Evolutionary conservation across 163 green algal species (phyloP), one percentile per base, ranked within the genome.

Genomic region (Chlorella variabilis): DNA sequence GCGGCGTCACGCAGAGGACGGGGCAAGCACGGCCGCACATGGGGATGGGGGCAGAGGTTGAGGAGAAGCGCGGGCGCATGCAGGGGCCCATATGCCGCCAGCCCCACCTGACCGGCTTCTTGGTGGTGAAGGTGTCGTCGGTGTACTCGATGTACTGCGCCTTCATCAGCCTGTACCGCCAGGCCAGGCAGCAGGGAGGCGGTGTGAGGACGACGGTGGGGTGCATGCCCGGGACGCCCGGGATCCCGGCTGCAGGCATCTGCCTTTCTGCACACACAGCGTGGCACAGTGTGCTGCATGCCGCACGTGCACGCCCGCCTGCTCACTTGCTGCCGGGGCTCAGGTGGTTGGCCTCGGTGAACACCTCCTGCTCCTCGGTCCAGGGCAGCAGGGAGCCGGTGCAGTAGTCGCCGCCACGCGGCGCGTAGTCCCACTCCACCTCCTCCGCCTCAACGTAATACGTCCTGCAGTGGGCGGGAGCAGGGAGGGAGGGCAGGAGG

Each of bases 361-460:
- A 71, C 58, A 71, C 74, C 13, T 62, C 58, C 74, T 80, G 58
- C 39, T 71, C 74, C 23, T 29, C 34, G 4, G 74, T 80, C 58
- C 56, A 80, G 18, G 11, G 5, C 74, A 36, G 13, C 15, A 38
- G 17, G 9, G 42, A 20, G 39, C 58, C 58, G 61, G 18, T 61
- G 86, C 90, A 94, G 58, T 85, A 77, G 84, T 94, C 74, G 33
- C 69, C 84, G 38, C 78, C 81, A 27, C 71, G 80, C 0, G 90
- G 88, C 1, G 78, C 83, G 76, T 93, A 96, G 84, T 93, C 83
- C 91, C 91, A 96, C 62, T 85, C 80, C 13, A 87, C 83, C 59
- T 88, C 71, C 67, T 92, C 88, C 0, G 90, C 91, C 17, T 84
- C 86, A 23, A 94, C 84, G 83, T 86, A 94, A 86, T 94, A 91